Evolutionary conservation across 1,139 yeast species (phyloP), one percentile per base, ranked within the genome.

Genomic region (Yamadazyma membranifaciens): DNA sequence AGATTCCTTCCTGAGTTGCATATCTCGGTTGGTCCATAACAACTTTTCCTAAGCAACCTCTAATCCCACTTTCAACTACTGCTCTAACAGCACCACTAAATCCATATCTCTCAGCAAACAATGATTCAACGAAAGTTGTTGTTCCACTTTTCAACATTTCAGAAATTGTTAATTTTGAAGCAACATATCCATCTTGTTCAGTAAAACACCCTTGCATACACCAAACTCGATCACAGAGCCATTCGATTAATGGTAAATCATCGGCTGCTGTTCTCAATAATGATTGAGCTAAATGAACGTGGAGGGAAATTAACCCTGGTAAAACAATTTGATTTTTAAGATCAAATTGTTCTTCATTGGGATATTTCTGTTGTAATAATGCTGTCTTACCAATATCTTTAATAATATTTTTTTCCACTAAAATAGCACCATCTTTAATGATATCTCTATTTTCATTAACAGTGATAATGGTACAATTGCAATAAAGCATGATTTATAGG

Each of bases 51-150:
- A 44, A 29, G 48, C 55, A 40, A 44, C 59, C 41, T 32, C 49
- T 34, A 36, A 45, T 45, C 16, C 49, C 59, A 27, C 52, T 45
- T 37, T 55, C 55, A 16, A 46, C 50, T 9, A 51, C 59, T 7
- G 59, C 59, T 28, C 46, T 45, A 6, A 45, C 53, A 9, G 66
- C 63, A 5, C 65, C 68, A 9, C 46, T 40, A 30, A 52, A 47
- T 17, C 57, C 50, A 41, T 56, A 55, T 13, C 48, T 31, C 39
- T 45, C 44, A 34, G 48, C 49, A 32, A 45, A 45, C 14, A 45
- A 38, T 15, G 54, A 46, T 36, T 48, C 46, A 4, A 62, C 63
- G 38, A 52, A 52, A 20, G 54, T 48, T 10, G 59, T 55, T 6
- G 59, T 55, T 10, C 59, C 59, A n/a, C 54, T 45, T 34, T 53